A percentile compares a stretch with the other conserved stretches of the same genome.
Evolutionary conservation across 352 stramenopile species (phyloP).

Genomic region (Phytophthora pisi): DNA sequence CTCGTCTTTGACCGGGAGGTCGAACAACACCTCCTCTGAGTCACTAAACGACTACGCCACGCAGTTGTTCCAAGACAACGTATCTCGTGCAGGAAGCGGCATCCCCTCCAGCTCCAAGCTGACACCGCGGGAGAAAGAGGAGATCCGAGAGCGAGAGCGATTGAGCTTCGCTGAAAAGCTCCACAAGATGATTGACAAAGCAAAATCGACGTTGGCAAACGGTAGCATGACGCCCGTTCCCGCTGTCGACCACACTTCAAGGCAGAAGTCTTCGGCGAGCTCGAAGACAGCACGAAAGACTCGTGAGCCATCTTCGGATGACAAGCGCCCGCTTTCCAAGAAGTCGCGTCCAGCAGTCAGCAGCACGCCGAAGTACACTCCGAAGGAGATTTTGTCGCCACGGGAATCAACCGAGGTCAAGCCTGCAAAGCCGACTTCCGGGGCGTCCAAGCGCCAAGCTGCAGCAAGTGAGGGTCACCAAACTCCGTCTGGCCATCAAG

Average conservation of each 20-base stretch:
- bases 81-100: slow-evolving; percentile 7
- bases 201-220: slow-evolving; percentile 66
- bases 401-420: slow-evolving; percentile 18
- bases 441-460: slow-evolving; percentile 14
- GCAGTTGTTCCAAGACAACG: slow-evolving; percentile 66
- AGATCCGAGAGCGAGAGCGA: slow-evolving; percentile 59
- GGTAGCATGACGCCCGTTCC: slow-evolving; percentile 23
- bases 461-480: slow-evolving; percentile 1
- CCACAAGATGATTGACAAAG: slow-evolving; percentile 90
- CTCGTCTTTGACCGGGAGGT: slow-evolving; percentile 10
- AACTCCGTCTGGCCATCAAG: slow-evolving; percentile 4
- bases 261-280: slow-evolving; percentile 12
- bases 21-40: slow-evolving; percentile 40
- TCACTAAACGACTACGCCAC: slow-evolving; percentile 74
- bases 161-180: slow-evolving; percentile 87
- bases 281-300: slow-evolving; percentile 14
- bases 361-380: slow-evolving; percentile 18
- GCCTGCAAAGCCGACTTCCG: slow-evolving; percentile 18
- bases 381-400: slow-evolving; percentile 14
- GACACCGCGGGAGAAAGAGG: slow-evolving; percentile 38
- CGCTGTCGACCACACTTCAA: not conserved
- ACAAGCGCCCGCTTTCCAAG: slow-evolving; percentile 18
- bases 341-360: slow-evolving; percentile 13
- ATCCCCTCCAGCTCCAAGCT: slow-evolving; percentile 18
- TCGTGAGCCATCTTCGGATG: slow-evolving; percentile 11